A percentile compares a stretch with the other conserved stretches of the same genome.
Conservation (phyloP, 1,284 basidiomycete genomes). For the Inonotus hispidus region DNA sequence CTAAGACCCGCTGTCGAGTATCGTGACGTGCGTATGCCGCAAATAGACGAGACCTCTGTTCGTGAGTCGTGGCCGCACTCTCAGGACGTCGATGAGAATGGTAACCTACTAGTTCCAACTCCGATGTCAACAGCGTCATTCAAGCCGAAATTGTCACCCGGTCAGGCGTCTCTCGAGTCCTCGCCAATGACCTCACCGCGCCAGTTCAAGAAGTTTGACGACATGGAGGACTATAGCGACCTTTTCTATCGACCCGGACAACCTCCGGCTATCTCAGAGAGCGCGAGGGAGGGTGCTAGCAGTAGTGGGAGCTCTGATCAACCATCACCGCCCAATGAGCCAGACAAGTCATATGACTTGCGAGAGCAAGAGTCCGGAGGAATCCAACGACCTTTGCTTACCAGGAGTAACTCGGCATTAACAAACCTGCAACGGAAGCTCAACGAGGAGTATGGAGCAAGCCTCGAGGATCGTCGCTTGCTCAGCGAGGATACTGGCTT, state of each 20-base stretch:
- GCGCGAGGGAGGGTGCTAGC: background rate
- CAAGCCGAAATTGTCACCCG: slow-evolving; percentile 8
- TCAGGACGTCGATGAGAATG: slow-evolving; percentile 2
- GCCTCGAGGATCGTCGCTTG: slow-evolving; percentile 32
- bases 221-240: slow-evolving; percentile 17
- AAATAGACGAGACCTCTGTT: slow-evolving; percentile 11
- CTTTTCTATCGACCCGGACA: slow-evolving; percentile 19
- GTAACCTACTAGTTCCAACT: background rate
- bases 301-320: background rate
- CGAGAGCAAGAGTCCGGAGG: slow-evolving; percentile 13
- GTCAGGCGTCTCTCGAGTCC: slow-evolving; percentile 12
- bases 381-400: background rate
- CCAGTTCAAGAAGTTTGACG: slow-evolving; percentile 16
- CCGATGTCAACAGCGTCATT: background rate
- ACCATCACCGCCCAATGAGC: slow-evolving; percentile 5
- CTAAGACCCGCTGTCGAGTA: background rate
- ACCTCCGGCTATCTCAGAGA: background rate
- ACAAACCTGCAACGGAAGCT: slow-evolving; percentile 58
- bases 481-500: slow-evolving; percentile 27
- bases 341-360: background rate
- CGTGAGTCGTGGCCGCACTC: slow-evolving; percentile 11
- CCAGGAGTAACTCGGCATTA: slow-evolving; percentile 35
- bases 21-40: slow-evolving; percentile 1
- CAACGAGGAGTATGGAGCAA: slow-evolving; percentile 39
- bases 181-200: slow-evolving; percentile 19